phyloP scores from a whole-genome alignment of 139 green algal genomes.

The Chlorella ohadii region DNA sequence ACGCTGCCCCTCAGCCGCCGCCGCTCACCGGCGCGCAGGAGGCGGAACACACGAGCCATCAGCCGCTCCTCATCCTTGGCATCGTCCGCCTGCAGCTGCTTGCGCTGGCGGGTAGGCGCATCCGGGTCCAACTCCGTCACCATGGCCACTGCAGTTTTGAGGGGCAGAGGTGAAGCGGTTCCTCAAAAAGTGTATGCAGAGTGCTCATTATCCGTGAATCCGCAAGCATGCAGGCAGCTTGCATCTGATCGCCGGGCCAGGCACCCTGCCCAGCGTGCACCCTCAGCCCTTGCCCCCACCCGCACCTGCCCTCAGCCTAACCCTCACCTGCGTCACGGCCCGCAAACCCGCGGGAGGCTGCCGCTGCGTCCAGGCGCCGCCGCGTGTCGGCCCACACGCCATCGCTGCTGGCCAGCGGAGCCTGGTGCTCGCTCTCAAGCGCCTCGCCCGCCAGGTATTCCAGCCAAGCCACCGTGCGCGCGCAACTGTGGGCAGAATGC shows the following conservation, averaged over 20 bases:
- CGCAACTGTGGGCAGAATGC: constrained; percentile 45
- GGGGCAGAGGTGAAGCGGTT: neutral
- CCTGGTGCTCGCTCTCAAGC: constrained; percentile 32
- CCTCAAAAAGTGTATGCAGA: too few species aligned
- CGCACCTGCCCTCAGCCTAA: neutral
- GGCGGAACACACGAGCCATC: constrained; percentile 66
- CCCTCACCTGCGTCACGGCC: constrained; percentile 16
- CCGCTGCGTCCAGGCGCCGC: constrained; percentile 28
- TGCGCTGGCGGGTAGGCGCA: constrained; percentile 54
- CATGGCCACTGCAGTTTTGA: neutral
- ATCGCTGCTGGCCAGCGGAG: constrained; percentile 54
- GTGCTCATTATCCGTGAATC: too few species aligned
- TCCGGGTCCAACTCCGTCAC: constrained; percentile 83
- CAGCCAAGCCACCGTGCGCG: constrained; percentile 74
- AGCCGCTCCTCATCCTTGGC: constrained; percentile 69
- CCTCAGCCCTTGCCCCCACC: neutral
- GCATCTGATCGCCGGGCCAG: too few species aligned
- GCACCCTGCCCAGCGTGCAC: too few species aligned
- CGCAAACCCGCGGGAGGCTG: constrained; percentile 8
- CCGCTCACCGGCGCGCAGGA: constrained; percentile 62
- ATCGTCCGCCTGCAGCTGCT: constrained; percentile 59
- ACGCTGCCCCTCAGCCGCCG: too few species aligned
- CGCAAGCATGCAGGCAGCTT: too few species aligned
- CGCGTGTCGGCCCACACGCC: constrained; percentile 77
- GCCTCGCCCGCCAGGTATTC: constrained; percentile 64